Evolutionary conservation across 2,329 filamentous ascomycete genomes (phyloP), one percentile per base, ranked within the genome.

Genomic region (Chrysoporthe cubensis): DNA sequence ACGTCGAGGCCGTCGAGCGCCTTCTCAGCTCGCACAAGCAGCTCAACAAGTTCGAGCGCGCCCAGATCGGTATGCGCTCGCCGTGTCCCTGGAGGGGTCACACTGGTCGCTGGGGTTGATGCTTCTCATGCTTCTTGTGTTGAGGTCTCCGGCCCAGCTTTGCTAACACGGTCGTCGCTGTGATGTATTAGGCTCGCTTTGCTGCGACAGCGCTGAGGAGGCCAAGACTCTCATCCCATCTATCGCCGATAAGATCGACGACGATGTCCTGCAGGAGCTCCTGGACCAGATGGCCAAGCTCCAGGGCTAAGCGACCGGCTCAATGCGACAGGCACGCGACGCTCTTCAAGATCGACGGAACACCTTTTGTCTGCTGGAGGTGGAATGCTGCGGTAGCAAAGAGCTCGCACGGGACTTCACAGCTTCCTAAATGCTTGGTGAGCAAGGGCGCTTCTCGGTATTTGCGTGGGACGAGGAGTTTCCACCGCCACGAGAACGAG

Each of bases 141-240:
- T 21, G 26, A 44, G 32, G 16, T 48, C 21, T 46, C 13, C 8
- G 18, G 32, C 50, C 18, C 8, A 14, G 7, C 14, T 34, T 65
- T 59, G 68, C 68, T 69, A 54, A 69, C 62, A 44, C 52, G 40
- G 43, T 3, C 44, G 62, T 4, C 48, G 61, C 54, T 65, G 26
- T 54, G n/a, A 50, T 40, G 32, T 68, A 71, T 68, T 68, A 96
- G 94, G 94, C 44, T 97, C 93, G 43, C 84, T 99, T 50, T 97
- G 94, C 80, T 97, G 94, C 77, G 94, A 97, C 75, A 91, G 90
- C 57, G 91, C 93, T 68, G 96, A 99, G 77, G 96, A 99, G 81
- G 96, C 96, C 69, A 97, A 97, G 82, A 97, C 93, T 9, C 85
- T 99, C 68, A 97, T 99, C 71, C 96, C 96, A 1, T 97, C 88